Evolutionary conservation across 495 filamentous ascomycete species (phyloP).

Genomic region (Astrothelium macrocarpum): DNA sequence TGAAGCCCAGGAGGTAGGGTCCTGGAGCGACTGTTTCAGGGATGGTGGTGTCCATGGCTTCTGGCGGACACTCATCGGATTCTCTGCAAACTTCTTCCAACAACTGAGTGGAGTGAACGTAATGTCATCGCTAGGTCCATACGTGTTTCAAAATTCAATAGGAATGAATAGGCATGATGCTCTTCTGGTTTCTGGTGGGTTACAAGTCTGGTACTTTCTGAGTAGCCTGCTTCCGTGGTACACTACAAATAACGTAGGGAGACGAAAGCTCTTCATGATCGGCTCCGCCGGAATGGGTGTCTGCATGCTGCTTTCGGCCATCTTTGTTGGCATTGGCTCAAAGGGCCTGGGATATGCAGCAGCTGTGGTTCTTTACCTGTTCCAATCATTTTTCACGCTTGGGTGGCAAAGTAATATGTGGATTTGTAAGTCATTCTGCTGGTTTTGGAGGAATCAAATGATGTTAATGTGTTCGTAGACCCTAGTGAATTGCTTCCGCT

Average conservation of each 20-base stretch:
- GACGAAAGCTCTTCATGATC: slow-evolving; percentile 18
- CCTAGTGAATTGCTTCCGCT: slow-evolving; percentile 16
- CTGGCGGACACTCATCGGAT: slow-evolving; percentile 14
- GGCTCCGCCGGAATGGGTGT: slow-evolving; percentile 17
- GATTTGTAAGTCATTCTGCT: neutral
- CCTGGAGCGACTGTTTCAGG: slow-evolving; percentile 18
- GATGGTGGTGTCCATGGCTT: slow-evolving; percentile 15
- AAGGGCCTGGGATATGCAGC: slow-evolving; percentile 17
- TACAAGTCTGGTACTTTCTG: slow-evolving; percentile 19
- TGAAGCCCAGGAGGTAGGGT: slow-evolving; percentile 13
- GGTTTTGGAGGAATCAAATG: neutral
- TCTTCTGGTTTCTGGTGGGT: slow-evolving; percentile 16
- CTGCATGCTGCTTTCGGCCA: slow-evolving; percentile 15
- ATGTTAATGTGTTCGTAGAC: slow-evolving; percentile 4
- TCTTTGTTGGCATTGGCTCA: slow-evolving; percentile 18
- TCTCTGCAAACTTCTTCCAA: slow-evolving; percentile 19
- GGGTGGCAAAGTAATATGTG: slow-evolving; percentile 18
- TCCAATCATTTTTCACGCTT: slow-evolving; percentile 21
- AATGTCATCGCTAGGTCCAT: slow-evolving; percentile 16
- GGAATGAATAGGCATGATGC: slow-evolving; percentile 17
- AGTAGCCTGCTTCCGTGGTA: slow-evolving; percentile 14
- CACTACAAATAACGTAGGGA: slow-evolving; percentile 14
- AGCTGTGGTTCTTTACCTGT: slow-evolving; percentile 16
- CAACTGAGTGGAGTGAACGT: slow-evolving; percentile 17
- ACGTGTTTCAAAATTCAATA: slow-evolving; percentile 16